Base-by-base conservation (phyloP, 495 filamentous ascomycete species). In the Friedmanniomyces simplex region DNA sequence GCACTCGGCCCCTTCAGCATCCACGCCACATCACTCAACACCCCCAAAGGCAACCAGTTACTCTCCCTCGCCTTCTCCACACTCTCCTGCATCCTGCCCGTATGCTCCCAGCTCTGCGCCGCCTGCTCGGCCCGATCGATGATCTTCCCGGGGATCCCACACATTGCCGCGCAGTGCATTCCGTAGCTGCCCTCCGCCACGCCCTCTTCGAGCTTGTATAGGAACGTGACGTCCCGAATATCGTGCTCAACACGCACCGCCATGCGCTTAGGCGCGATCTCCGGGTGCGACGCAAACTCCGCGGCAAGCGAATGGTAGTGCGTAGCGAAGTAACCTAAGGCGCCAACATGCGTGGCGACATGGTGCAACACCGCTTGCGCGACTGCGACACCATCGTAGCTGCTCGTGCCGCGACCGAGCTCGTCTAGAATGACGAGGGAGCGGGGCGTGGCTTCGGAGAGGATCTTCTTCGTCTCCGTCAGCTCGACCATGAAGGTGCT, bases 161-260 rank as follows among this genome's bases (percentile, higher is more conserved):
- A 99, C 93, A 97, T 99, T 36, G 87, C 81, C 1, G 94, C 94
- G 68, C 94, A 99, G 69, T 97, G 94, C 94, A 99, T 99, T 62
- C 94, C 94, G 72, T 96, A 97, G 64, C 87, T 93, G 1, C 94
- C 94, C 72, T 97, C 94, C 2, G 94, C 94, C 39, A 99, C 91
- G 8, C 94, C 94, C 21, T 86, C 79, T 72, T 97, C 94, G 0
- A 99, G 78, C 66, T 91, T 93, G 70, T 99, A 99, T 55, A 99
- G 70, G 72, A 97, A 99, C 0, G 93, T 96, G 28, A 99, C 81
- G 14, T 84, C 80, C 26, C 87, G 76, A 47, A 86, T 78, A 41
- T 76, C 78, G n/a, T 95, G 88, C 63, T 99, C 91, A 18, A 97
- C 94, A 47, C 88, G 78, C 55, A 99, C 97, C 58, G 83, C 83